A percentile compares a stretch with the other conserved stretches of the same genome.
Evolutionary conservation across 495 filamentous ascomycete species (phyloP).

Genomic region (Parachaetomium inaequale): DNA sequence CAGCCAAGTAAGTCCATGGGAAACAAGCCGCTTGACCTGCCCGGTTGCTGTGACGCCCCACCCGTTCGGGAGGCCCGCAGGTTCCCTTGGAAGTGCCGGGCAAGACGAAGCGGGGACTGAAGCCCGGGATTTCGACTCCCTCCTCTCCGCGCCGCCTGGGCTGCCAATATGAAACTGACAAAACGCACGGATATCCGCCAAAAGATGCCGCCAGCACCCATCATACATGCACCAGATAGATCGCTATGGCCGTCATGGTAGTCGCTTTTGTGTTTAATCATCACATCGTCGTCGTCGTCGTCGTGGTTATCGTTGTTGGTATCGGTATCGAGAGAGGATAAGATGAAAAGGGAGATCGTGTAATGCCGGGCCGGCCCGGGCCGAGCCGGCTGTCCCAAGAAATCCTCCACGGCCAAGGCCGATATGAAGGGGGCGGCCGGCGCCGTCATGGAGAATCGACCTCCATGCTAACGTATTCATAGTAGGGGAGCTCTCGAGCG

Average conservation of each 20-base stretch:
- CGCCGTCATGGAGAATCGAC: conserved; percentile 42
- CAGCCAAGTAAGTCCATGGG: not conserved
- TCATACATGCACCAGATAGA: conserved; percentile 6
- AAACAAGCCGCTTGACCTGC: not conserved
- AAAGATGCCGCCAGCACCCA: conserved; percentile 8
- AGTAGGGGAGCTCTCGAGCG: conserved; percentile 49
- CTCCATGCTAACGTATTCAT: conserved; percentile 44
- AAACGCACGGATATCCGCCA: not conserved
- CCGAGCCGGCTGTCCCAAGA: not conserved
- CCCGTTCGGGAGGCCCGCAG: not conserved
- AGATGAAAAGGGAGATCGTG: not conserved
- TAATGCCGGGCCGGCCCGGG: not conserved
- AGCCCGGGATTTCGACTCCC: not conserved
- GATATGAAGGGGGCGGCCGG: not conserved
- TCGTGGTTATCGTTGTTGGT: conserved; percentile 13
- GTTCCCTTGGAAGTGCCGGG: too few species aligned
- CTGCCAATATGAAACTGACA: not conserved
- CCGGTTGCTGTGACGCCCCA: not conserved
- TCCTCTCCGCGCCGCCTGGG: not conserved
- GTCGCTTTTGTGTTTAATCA: conserved; percentile 5
- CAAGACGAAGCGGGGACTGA: not conserved
- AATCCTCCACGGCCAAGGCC: not conserved
- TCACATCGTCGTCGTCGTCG: conserved; percentile 15
- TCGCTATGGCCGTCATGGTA: not conserved
- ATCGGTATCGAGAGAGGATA: not conserved